phyloP scores from a whole-genome alignment of 495 filamentous ascomycete species.

The Tuber indicum region DNA sequence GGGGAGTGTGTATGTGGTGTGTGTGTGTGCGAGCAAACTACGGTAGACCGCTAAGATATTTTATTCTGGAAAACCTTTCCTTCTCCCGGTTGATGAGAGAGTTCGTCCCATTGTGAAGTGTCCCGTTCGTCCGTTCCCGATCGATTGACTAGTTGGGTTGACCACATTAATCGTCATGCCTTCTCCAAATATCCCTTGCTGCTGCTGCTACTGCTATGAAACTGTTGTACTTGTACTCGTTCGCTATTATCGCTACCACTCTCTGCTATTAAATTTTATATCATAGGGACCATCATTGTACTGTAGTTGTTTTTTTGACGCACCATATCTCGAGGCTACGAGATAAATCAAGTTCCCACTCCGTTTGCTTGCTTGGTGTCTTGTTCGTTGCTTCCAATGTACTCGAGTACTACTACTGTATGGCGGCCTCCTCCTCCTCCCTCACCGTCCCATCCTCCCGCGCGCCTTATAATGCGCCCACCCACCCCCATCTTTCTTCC shows the following conservation, averaged over 20 bases:
- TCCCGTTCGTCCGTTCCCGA: background rate
- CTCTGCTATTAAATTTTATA: background rate
- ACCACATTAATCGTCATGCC: background rate
- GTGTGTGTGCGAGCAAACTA: slow-evolving; percentile 5
- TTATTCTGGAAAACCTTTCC: slow-evolving; percentile 6
- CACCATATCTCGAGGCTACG: background rate
- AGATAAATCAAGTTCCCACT: background rate
- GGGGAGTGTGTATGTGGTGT: background rate
- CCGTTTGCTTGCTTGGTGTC: background rate
- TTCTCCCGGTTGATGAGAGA: background rate
- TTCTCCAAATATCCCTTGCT: background rate
- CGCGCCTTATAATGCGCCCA: background rate
- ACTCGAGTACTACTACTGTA: too few species aligned
- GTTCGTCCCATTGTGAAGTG: background rate
- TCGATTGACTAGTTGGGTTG: background rate
- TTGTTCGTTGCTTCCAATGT: background rate
- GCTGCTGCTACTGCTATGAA: background rate
- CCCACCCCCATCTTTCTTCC: background rate
- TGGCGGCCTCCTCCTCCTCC: too few species aligned
- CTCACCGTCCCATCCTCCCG: background rate
- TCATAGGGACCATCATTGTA: background rate
- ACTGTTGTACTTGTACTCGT: background rate
- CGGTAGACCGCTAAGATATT: slow-evolving; percentile 5
- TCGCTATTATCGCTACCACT: background rate
- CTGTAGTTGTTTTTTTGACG: background rate